These are phyloP conservation scores for Euphorbia schlechtendalii DNA, from an alignment of 441 rosid species.

Conservation along the genomic window DNA sequence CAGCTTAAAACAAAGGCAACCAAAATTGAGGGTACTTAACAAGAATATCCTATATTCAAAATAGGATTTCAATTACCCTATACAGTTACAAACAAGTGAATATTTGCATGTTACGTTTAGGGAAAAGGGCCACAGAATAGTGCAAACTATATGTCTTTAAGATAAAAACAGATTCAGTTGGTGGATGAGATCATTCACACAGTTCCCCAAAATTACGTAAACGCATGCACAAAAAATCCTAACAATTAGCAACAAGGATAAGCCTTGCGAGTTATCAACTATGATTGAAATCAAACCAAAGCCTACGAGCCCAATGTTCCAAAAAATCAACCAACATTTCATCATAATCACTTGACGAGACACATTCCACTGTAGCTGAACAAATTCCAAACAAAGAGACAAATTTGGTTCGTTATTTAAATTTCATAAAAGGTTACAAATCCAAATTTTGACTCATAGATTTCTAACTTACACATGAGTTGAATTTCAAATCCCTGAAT, in stretches of 20 bases:
- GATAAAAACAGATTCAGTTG: background rate
- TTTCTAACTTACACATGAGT: background rate
- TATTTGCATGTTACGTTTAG: too few species aligned
- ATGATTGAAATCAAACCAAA: background rate
- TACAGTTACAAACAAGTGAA: too few species aligned
- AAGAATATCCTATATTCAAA: too few species aligned
- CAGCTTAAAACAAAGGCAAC: slow-evolving; percentile 10
- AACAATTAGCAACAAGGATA: background rate
- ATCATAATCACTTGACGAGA: background rate
- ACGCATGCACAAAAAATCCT: background rate
- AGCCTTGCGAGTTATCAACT: background rate
- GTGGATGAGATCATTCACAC: background rate
- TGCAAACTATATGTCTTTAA: background rate
- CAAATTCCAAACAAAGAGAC: background rate
- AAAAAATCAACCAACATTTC: background rate
- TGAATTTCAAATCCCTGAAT: background rate
- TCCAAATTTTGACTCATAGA: background rate
- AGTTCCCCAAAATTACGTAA: background rate
- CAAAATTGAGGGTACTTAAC: background rate
- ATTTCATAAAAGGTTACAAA: slow-evolving; percentile 1
- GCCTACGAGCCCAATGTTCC: background rate
- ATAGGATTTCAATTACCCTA: too few species aligned
- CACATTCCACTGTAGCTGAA: background rate
- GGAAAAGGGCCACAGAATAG: background rate
- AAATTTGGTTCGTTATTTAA: background rate